Conservation (phyloP, 108 stramenopile species). For the Conticribra weissflogii region DNA sequence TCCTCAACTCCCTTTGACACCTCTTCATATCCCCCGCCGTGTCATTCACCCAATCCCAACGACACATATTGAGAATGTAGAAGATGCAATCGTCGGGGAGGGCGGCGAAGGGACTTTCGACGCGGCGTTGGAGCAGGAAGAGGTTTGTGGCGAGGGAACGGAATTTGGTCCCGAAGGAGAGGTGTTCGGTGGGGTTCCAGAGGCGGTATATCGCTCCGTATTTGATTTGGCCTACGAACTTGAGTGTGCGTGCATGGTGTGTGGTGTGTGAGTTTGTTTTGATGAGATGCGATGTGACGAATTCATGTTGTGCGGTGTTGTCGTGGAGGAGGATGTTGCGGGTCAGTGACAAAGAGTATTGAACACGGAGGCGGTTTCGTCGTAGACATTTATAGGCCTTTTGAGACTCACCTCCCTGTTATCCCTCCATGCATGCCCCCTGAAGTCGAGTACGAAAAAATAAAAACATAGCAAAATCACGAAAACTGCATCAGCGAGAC, state of each 20-base stretch:
- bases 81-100: conserved; percentile 86
- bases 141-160: conserved; percentile 51
- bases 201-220: conserved; percentile 83
- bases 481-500: too few species aligned
- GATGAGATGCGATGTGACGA: neutral
- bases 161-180: conserved; percentile 70
- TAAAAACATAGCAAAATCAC: too few species aligned
- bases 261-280: too few species aligned
- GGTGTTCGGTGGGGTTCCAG: conserved; percentile 72
- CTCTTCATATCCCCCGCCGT: conserved; percentile 49
- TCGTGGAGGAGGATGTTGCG: too few species aligned
- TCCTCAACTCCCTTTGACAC: conserved; percentile 35
- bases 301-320: neutral
- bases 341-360: too few species aligned
- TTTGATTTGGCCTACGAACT: conserved; percentile 40
- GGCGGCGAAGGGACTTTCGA: conserved; percentile 62
- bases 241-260: neutral
- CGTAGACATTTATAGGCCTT: too few species aligned
- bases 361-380: too few species aligned
- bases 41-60: conserved; percentile 88
- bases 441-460: conserved; percentile 30
- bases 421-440: conserved; percentile 89
- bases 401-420: conserved; percentile 60
- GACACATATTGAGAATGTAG: conserved; percentile 91
- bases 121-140: conserved; percentile 70